These are phyloP conservation scores for Jatropha podagrica DNA, from an alignment of 441 rosid genomes.

Conservation along the genomic window DNA sequence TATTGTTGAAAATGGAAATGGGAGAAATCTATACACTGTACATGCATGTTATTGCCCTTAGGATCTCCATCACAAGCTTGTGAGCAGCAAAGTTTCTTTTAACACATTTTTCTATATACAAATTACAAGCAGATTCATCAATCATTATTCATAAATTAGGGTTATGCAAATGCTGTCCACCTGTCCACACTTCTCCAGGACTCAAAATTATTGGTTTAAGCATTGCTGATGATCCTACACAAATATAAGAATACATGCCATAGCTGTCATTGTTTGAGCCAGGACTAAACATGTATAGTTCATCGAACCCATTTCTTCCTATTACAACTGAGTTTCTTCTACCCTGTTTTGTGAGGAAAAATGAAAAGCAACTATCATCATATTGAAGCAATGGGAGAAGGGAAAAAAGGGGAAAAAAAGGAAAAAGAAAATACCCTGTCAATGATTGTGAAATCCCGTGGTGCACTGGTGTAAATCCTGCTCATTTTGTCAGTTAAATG, in stretches of 20 bases:
- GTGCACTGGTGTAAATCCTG: constrained; percentile 75
- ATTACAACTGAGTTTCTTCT: constrained; percentile 75
- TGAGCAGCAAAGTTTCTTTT: constrained; percentile 8
- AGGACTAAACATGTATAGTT: constrained; percentile 80
- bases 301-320: constrained; percentile 72
- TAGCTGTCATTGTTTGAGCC: constrained; percentile 69
- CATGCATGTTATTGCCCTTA: neutral
- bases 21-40: neutral
- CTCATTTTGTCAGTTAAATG: constrained; percentile 67
- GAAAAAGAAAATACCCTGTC: constrained; percentile 54
- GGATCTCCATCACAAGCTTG: neutral
- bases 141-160: constrained; percentile 51
- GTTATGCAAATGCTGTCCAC: constrained; percentile 63
- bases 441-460: constrained; percentile 61
- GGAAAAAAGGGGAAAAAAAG: neutral
- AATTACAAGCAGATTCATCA: neutral
- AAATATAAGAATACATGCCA: constrained; percentile 65
- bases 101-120: neutral
- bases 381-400: neutral
- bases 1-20: neutral
- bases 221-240: constrained; percentile 68
- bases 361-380: neutral
- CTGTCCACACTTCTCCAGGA: constrained; percentile 72
- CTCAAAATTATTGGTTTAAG: constrained; percentile 57
- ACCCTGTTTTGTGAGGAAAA: constrained; percentile 45